Percentiles rank a stretch among this genome's conserved stretches.
Conservation (phyloP, 1,284 basidiomycete genomes). For the Jaminaea rosea region DNA sequence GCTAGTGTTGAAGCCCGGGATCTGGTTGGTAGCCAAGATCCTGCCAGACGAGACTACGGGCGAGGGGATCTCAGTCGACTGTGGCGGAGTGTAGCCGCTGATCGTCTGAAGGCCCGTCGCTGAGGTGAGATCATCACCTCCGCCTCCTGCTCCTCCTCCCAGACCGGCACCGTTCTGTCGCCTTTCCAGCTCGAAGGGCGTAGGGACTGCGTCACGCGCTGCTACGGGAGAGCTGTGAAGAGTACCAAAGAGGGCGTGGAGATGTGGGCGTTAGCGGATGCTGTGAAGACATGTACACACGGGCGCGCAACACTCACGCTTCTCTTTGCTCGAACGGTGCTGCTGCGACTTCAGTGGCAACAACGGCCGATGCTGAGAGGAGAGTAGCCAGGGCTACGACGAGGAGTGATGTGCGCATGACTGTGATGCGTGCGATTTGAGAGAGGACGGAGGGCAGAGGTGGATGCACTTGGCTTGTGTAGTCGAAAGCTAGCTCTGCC, state of each 20-base stretch:
- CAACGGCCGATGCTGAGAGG: background rate
- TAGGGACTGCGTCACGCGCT: background rate
- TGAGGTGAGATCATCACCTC: constrained; percentile 22
- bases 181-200: constrained; percentile 7
- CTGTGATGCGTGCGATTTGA: background rate
- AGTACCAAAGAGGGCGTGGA: background rate
- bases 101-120: constrained; percentile 27
- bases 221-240: background rate
- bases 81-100: constrained; percentile 28
- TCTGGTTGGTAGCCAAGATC: constrained; percentile 17
- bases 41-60: constrained; percentile 21
- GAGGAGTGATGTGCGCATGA: background rate
- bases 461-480: background rate
- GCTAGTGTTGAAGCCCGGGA: constrained; percentile 24
- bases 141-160: constrained; percentile 20
- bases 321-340: background rate
- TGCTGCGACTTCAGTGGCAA: too few species aligned
- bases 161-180: constrained; percentile 12
- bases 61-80: constrained; percentile 6
- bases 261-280: background rate
- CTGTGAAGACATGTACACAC: background rate
- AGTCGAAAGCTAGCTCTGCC: background rate
- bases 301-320: background rate
- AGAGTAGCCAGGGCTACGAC: background rate
- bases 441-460: background rate